Conservation (phyloP, 2,329 filamentous ascomycete species). For the Talaromyces sp. region DNA sequence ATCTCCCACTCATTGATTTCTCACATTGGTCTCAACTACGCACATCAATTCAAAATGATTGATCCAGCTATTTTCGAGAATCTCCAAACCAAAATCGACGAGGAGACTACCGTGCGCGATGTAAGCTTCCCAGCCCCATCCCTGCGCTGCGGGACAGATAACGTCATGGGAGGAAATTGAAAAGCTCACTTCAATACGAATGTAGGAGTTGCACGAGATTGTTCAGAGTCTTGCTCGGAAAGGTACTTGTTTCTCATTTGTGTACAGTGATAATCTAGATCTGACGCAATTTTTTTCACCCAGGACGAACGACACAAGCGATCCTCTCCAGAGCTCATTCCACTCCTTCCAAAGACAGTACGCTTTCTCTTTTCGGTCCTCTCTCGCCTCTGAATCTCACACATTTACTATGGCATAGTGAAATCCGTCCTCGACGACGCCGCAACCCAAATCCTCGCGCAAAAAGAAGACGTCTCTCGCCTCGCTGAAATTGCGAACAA, state of each 20-base stretch:
- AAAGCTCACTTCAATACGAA: neutral
- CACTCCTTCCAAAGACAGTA: constrained; percentile 63
- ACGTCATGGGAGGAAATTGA: constrained; percentile 11
- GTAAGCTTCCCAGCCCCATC: constrained; percentile 39
- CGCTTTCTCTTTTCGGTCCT: constrained; percentile 34
- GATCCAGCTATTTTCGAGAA: constrained; percentile 80
- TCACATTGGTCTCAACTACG: neutral
- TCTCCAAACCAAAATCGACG: constrained; percentile 83
- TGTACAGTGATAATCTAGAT: neutral
- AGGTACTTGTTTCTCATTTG: constrained; percentile 36
- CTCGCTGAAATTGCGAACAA: constrained; percentile 70
- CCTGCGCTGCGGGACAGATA: constrained; percentile 11
- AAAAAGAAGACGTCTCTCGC: constrained; percentile 65
- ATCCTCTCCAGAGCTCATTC: constrained; percentile 86
- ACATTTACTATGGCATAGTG: constrained; percentile 46
- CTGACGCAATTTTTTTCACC: neutral
- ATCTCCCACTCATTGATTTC: neutral
- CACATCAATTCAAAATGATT: constrained; percentile 50
- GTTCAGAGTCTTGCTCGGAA: constrained; percentile 77
- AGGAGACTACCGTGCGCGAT: constrained; percentile 76
- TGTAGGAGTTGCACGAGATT: constrained; percentile 68
- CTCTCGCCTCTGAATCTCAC: neutral
- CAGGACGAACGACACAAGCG: constrained; percentile 71
- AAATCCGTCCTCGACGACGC: constrained; percentile 63
- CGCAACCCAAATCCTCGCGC: constrained; percentile 63